Conservation (phyloP, 2,329 filamentous ascomycete genomes). For the Graphilbum fragrans region DNA sequence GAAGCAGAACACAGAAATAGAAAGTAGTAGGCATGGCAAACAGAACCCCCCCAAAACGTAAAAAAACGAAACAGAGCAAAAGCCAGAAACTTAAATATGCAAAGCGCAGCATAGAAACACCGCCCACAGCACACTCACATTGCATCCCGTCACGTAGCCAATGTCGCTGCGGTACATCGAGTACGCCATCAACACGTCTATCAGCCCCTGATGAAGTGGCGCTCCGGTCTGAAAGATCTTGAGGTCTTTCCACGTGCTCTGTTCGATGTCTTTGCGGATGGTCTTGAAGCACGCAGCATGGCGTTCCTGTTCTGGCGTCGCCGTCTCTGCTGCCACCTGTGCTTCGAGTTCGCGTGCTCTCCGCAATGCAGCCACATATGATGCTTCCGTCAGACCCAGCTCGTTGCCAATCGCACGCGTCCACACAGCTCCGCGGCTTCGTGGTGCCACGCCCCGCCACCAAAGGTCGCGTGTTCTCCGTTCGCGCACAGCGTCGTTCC, state of each 20-base stretch:
- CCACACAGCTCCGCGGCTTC: conserved; percentile 60
- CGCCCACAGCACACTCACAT: conserved; percentile 43
- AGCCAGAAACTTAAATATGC: too few relatives aligned
- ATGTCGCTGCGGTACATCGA: conserved; percentile 74
- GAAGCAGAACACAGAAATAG: too few relatives aligned
- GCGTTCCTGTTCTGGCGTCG: conserved; percentile 38
- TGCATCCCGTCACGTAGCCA: conserved; percentile 63
- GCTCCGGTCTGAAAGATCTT: conserved; percentile 57
- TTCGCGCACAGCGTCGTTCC: conserved; percentile 58
- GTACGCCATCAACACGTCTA: conserved; percentile 68
- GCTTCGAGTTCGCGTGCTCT: conserved; percentile 52
- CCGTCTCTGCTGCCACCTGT: conserved; percentile 38
- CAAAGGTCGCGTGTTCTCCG: conserved; percentile 63
- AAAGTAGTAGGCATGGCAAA: not conserved
- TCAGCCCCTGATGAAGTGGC: conserved; percentile 54
- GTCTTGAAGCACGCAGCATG: conserved; percentile 49
- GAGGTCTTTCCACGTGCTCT: conserved; percentile 57
- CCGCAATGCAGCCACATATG: conserved; percentile 58
- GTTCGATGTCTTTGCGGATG: conserved; percentile 51
- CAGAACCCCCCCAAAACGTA: not conserved
- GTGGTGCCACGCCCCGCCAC: conserved; percentile 68
- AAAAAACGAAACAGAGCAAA: not conserved
- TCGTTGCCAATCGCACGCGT: conserved; percentile 61
- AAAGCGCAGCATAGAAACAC: not conserved
- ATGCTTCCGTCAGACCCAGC: conserved; percentile 52